Evolutionary conservation across 1,284 basidiomycete species (phyloP).

Genomic region (Thecaphora thlaspeos): DNA sequence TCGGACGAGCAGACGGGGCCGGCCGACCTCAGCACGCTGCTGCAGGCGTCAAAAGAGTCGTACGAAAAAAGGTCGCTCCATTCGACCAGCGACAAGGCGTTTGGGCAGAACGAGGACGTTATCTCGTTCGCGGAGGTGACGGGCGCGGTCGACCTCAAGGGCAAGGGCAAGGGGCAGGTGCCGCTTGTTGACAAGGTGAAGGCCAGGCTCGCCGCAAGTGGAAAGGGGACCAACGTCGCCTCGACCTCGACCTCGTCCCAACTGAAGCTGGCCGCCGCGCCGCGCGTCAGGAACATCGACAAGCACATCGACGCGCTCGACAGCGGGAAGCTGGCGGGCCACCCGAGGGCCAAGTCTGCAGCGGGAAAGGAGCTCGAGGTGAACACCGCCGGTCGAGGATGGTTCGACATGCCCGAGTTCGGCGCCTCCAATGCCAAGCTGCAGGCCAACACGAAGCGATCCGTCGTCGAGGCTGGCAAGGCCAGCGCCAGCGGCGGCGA

Average conservation of each 20-base stretch:
- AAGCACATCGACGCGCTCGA: conserved; percentile 29
- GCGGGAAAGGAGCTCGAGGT: no score
- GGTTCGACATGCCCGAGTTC: conserved; percentile 89
- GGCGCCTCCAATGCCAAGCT: conserved; percentile 22
- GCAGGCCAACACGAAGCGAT: conserved; percentile 21
- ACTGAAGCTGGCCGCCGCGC: not conserved
- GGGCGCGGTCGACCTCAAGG: conserved; percentile 10
- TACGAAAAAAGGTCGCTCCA: conserved; percentile 14
- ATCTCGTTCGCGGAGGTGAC: conserved; percentile 20
- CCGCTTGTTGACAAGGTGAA: no score
- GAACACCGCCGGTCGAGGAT: conserved; percentile 70
- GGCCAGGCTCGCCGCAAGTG: no score
- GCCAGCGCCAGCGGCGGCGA: conserved; percentile 37
- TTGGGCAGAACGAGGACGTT: conserved; percentile 35
- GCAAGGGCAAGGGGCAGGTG: conserved; percentile 23
- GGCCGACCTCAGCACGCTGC: conserved; percentile 20
- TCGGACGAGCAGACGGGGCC: conserved; percentile 7
- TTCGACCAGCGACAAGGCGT: conserved; percentile 7
- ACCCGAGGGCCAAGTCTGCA: no score
- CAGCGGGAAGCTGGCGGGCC: conserved; percentile 3
- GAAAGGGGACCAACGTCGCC: no score
- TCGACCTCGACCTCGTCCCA: no score
- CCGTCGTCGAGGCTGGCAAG: conserved; percentile 27
- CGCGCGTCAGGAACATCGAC: conserved; percentile 17
- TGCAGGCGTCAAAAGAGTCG: conserved; percentile 33